A percentile compares a stretch with the other conserved stretches of the same genome.
These are phyloP conservation scores for Lactarius quietus DNA, from an alignment of 768 basidiomycete genomes.

Conservation along the genomic window DNA sequence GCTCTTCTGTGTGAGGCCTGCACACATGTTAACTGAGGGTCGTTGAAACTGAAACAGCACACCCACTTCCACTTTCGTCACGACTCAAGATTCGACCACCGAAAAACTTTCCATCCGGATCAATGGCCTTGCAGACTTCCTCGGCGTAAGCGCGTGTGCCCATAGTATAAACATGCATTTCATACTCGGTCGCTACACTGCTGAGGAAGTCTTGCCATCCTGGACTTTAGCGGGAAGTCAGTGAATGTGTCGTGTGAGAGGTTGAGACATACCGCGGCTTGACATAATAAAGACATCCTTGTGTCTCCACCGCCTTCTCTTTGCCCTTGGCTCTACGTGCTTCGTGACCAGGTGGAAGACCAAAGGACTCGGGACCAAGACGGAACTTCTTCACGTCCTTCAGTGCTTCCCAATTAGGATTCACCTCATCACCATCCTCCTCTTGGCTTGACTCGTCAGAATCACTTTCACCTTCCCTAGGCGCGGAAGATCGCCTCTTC, in stretches of 20 bases:
- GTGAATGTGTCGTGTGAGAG: conserved; percentile 8
- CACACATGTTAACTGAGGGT: conserved; percentile 7
- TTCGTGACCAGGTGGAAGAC: conserved; percentile 43
- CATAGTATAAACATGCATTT: conserved; percentile 99
- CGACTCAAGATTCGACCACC: conserved; percentile 85
- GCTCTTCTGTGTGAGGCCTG: conserved; percentile 69
- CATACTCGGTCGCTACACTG: conserved; percentile 72
- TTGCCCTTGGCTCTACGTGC: conserved; percentile 50
- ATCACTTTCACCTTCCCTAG: conserved; percentile 37
- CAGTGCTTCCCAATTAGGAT: conserved; percentile 91
- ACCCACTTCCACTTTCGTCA: conserved; percentile 95
- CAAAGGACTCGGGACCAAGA: conserved; percentile 71
- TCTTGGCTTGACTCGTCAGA: conserved; percentile 36
- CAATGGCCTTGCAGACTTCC: conserved; percentile 90
- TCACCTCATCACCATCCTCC: conserved; percentile 49
- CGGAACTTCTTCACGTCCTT: conserved; percentile 89
- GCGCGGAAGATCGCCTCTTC: conserved; percentile 32
- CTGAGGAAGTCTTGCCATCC: conserved; percentile 79
- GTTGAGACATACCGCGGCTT: conserved; percentile 76
- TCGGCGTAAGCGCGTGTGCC: conserved; percentile 97
- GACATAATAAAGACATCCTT: conserved; percentile 95
- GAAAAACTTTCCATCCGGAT: conserved; percentile 82
- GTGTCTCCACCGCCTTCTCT: conserved; percentile 61
- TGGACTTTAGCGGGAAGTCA: conserved; percentile 47
- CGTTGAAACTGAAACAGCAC: not conserved